A percentile compares a stretch with the other conserved stretches of the same genome.
These are phyloP conservation scores for Hirschioporus abietinus DNA, from an alignment of 768 basidiomycete genomes.

Conservation along the genomic window DNA sequence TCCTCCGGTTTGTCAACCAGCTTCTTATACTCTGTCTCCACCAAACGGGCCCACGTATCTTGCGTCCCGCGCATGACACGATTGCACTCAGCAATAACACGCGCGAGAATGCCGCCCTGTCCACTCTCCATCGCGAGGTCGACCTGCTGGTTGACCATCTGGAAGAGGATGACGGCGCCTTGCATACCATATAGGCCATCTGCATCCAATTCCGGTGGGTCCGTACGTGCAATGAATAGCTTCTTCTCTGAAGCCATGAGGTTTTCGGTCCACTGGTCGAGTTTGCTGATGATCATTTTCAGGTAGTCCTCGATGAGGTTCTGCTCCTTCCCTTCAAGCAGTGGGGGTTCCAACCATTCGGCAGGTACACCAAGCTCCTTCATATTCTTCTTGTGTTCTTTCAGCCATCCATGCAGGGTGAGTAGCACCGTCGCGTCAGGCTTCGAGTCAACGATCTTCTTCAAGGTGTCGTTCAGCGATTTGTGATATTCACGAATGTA, in stretches of 20 bases:
- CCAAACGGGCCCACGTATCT: constrained; percentile 76
- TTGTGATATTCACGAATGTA: constrained; percentile 90
- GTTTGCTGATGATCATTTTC: constrained; percentile 85
- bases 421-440: constrained; percentile 89
- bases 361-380: constrained; percentile 83
- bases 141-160: constrained; percentile 96
- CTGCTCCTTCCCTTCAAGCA: constrained; percentile 95
- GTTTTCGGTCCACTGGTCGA: constrained; percentile 95
- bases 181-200: constrained; percentile 90
- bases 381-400: constrained; percentile 94
- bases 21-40: constrained; percentile 84
- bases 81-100: constrained; percentile 82
- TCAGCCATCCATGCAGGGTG: constrained; percentile 87
- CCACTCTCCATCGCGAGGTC: constrained; percentile 94
- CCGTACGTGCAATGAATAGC: constrained; percentile 77
- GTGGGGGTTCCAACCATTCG: constrained; percentile 79
- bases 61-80: constrained; percentile 89
- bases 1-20: constrained; percentile 87
- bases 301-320: constrained; percentile 93
- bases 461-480: constrained; percentile 68
- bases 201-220: constrained; percentile 83
- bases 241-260: constrained; percentile 86
- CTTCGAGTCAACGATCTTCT: constrained; percentile 60
- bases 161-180: constrained; percentile 92
- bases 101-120: constrained; percentile 88